Evolutionary conservation across 1,139 yeast species (phyloP), one percentile per base, ranked within the genome.

Genomic region (Meyerozyma athensensis): DNA sequence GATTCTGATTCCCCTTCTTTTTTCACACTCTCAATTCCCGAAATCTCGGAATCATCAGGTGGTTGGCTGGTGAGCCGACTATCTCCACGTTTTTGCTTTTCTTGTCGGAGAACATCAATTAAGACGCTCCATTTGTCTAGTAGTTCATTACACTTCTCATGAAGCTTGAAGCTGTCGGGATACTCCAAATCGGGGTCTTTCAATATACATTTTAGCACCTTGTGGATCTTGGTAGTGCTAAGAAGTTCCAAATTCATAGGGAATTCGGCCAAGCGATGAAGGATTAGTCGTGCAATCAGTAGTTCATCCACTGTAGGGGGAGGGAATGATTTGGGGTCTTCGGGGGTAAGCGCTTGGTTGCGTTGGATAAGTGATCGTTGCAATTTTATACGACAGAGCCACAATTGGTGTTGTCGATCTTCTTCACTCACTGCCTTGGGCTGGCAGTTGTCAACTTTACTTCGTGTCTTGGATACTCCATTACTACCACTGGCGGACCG

Each of bases 251-350:
- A 73, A 34, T 73, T 77, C 17, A 81, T 77, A 1, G 75, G 68
- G 43, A 72, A 71, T 21, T 65, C 71, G 50, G 52, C 74, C 49
- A 63, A 71, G 52, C 78, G 70, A 48, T 72, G 71, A 42, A 81
- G 58, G 33, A 77, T 74, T 37, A 70, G 63, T 33, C 81, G 49
- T 3, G 81, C 74, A 12, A 75, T 65, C 48, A 67, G 68, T 44
- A 80, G 65, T 52, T 80, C 86, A 35, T 74, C 76, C 4, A 74
- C 71, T 4, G 80, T 59, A 4, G 73, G 73, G 9, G 68, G 69
- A 16, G 64, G 62, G 40, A 57, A 59, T 24, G 49, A 49, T 34
- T 45, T 53, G 13, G 65, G 58, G 39, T 65, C 67, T 19, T 57
- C 52, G 4, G 72, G 71, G 0, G 68, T 61, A 12, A 54, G 58